Percentiles rank a stretch among this genome's conserved stretches.
phyloP scores from a whole-genome alignment of 805 yeast genomes.

The Candida quercuum region DNA sequence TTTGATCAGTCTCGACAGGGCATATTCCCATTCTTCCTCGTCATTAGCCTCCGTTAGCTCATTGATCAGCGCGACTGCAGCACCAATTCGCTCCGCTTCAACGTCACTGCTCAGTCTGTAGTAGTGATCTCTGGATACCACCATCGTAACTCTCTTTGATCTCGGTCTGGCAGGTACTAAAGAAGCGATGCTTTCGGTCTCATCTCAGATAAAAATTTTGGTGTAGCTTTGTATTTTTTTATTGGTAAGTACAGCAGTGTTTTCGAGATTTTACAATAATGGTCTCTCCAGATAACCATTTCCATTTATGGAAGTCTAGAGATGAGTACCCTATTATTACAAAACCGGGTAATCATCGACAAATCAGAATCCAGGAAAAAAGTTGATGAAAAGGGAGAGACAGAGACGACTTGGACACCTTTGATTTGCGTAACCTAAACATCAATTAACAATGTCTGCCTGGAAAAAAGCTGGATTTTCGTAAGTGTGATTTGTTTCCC shows the following conservation, averaged over 20 bases:
- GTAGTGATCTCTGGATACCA: slow-evolving; percentile 70
- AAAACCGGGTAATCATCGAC: slow-evolving; percentile 3
- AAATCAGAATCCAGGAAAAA: slow-evolving; percentile 1
- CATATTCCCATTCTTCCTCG: slow-evolving; percentile 72
- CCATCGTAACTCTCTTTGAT: slow-evolving; percentile 23
- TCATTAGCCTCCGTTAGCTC: slow-evolving; percentile 44
- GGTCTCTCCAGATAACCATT: no score
- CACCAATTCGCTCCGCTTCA: slow-evolving; percentile 62
- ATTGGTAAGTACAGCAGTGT: no score
- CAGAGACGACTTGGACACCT: no score
- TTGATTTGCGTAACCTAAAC: no score
- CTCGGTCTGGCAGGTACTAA: no score
- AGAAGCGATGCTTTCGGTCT: no score
- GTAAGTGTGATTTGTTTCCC: slow-evolving; percentile 31
- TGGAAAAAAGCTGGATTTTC: slow-evolving; percentile 68
- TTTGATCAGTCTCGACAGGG: slow-evolving; percentile 67
- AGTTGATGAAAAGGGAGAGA: not conserved
- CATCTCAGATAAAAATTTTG: no score
- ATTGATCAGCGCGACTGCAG: slow-evolving; percentile 61
- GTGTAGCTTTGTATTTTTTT: no score
- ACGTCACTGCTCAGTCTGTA: slow-evolving; percentile 73
- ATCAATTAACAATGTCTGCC: slow-evolving; percentile 37
- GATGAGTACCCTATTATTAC: no score
- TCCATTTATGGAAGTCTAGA: slow-evolving; percentile 19
- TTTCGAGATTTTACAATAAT: no score